phyloP scores from a whole-genome alignment of 1,284 basidiomycete species.

The Ganoderma lingzhi region DNA sequence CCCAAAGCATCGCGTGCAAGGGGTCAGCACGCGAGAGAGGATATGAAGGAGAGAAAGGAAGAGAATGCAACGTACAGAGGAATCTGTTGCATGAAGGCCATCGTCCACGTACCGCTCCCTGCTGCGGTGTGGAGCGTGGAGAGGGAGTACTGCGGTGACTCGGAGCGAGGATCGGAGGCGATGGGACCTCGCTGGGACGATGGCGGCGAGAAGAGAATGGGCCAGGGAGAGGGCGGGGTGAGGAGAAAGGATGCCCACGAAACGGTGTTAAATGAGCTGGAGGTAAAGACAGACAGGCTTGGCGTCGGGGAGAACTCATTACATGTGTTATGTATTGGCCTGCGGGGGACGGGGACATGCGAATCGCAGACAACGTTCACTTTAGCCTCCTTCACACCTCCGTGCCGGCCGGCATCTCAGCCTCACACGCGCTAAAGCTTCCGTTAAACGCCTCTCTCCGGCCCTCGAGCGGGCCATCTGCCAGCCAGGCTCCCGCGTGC shows the following conservation, averaged over 20 bases:
- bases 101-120: conserved; percentile 6
- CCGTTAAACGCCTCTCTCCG: background rate
- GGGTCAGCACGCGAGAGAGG: conserved; percentile 17
- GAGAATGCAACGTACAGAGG: conserved; percentile 21
- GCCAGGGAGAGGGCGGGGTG: conserved; percentile 1
- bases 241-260: conserved; percentile 1
- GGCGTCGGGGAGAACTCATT: background rate
- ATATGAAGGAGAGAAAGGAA: background rate
- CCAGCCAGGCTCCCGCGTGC: background rate
- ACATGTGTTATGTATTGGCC: background rate
- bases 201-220: background rate
- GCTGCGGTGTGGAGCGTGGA: conserved; percentile 19
- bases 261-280: background rate
- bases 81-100: conserved; percentile 20
- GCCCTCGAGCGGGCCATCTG: background rate
- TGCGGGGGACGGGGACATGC: background rate
- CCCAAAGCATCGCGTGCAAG: background rate
- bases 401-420: background rate
- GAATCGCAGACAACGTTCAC: background rate
- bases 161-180: conserved; percentile 9
- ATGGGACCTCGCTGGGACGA: conserved; percentile 8
- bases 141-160: conserved; percentile 18
- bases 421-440: background rate
- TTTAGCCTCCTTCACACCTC: background rate
- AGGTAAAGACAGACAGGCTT: background rate